Evolutionary conservation across 805 yeast species (phyloP), one percentile per base, ranked within the genome.

Genomic region (Myxozyma udenii): DNA sequence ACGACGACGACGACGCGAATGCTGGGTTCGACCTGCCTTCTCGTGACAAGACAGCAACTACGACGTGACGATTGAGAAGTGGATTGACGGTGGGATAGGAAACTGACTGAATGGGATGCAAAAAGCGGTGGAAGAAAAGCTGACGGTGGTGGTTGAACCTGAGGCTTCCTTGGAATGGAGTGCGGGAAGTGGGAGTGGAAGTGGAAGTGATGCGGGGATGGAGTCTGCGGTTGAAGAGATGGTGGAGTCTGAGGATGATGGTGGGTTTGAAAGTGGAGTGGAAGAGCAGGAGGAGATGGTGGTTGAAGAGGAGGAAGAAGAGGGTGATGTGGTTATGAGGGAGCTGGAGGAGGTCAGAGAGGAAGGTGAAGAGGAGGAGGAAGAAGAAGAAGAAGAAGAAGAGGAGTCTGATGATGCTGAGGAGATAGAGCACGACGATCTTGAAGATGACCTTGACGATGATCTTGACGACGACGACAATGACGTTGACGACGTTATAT

Each of bases 271-370:
- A 12, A 18, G 19, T n/a, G 22, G 4, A 24, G 45, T 23, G 12
- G 32, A 26, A 14, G 36, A 28, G 45, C 12, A 24, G 35, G 45
- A 42, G n/a, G n/a, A n/a, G n/a, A n/a, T n/a, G n/a, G n/a, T n/a
- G n/a, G n/a, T n/a, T 3, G 51, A 35, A 2, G 43, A 35, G 9
- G 43, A 19, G 6, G 39, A 37, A 6, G 51, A 37, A 4, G 32
- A 22, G 5, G 43, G 18, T 6, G 28, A 18, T n/a, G 32, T 19
- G 16, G n/a, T 4, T 26, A 38, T 3, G 22, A 26, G 5, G 25
- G 35, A 6, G 3, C 1, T n/a, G 28, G 35, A 3, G 25, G 14
- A 19, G 14, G 18, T 41, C 12, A 16, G 2, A n/a, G 28, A 21
- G 21, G 3, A 2, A 14, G 25, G 14, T 25, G 35, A 26, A 21